Base-by-base conservation (phyloP, 73 alveolate species). In the Paraurostyla sp. region DNA sequence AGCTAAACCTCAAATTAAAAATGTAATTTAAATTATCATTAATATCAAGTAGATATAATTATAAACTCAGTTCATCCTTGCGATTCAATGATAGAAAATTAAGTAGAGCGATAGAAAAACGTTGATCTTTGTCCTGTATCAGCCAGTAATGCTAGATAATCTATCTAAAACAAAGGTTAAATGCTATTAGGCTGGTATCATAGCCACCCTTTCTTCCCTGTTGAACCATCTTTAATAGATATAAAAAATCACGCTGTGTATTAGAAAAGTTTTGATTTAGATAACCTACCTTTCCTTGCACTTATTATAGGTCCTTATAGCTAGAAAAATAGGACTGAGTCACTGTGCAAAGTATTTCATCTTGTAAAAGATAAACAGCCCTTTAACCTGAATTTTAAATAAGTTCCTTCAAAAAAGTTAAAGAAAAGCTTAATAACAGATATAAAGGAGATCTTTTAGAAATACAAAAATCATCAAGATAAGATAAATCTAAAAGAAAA, bases 91-190 rank as follows among this genome's bases (percentile, higher is more conserved):
- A 49, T 75, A 22, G 75, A 75, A 32, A 49, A 32, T 33, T 38
- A 75, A 33, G 40, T 36, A 3, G 87, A 75, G 23, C 6, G 87
- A 49, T 75, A 75, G 48, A 75, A 48, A 32, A 75, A 75, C 27
- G 87, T 75, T n/a, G 87, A 75, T 49, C 51, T 75, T 3, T 75
- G 87, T 75, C 87, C 87, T 75, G 58, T 36, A 16, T 75, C 87
- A n/a, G 87, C 87, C 16, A 48, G 23, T 25, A 46, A 32, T n/a
- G 87, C 87, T 15, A 43, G 87, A 43, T 22, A 22, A 29, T 25
- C 20, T 15, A 75, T 75, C 20, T 22, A 49, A n/a, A 48, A 23
- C n/a, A 75, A 32, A 18, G 87, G 87, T 11, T 49, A 75, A 29
- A 46, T 46, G 33, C 58, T 75, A 16, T 33, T 75, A 11, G 87